Evolutionary conservation across 2,329 filamentous ascomycete genomes (phyloP), one percentile per base, ranked within the genome.

Genomic region (Lachnellula cervina): DNA sequence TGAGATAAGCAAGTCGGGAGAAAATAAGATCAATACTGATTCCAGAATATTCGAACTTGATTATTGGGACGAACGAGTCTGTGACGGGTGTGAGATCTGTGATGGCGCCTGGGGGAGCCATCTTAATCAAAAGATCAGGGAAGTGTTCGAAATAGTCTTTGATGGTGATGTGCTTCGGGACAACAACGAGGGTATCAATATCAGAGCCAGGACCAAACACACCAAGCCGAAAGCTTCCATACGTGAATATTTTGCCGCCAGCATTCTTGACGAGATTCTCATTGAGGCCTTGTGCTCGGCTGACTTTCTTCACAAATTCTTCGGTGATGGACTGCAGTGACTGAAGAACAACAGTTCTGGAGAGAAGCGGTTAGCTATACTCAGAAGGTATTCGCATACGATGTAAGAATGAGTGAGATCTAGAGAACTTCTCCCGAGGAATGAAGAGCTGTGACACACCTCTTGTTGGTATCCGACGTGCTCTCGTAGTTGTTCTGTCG

Each of bases 11-110:
- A 62, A 95, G 82, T 54, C 89, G 81, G 62, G 89, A 88, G 73
- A 92, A 91, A 70, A 97, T 95, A 63, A 99, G 75, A 79, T 99
- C 94, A 69, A 99, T 95, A 71, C 90, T 94, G 70, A 99, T 95
- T 49, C 87, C 89, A 51, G 81, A 84, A 64, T 95, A 90, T 70
- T 96, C 90, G 67, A 97, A 89, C 71, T 97, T 97, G 77, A 99
- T 97, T 70, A 99, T 96, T 48, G 94, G 94, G 7, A 97, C 93
- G 68, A 90, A 96, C 4, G 93, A 90, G 67, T 96, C 93, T 48
- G 87, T 87, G 38, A 99, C 94, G 0, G 88, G 83, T 2, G 89
- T 87, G 66, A 97, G 79, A 69, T 95, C 90, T 58, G 88, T 87
- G 64, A 97, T 90, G 57, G 91, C 80, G n/a, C 86, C 88, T 38